These are phyloP conservation scores for Rhizopogon salebrosus DNA, from an alignment of 768 basidiomycete species.

Conservation along the genomic window DNA sequence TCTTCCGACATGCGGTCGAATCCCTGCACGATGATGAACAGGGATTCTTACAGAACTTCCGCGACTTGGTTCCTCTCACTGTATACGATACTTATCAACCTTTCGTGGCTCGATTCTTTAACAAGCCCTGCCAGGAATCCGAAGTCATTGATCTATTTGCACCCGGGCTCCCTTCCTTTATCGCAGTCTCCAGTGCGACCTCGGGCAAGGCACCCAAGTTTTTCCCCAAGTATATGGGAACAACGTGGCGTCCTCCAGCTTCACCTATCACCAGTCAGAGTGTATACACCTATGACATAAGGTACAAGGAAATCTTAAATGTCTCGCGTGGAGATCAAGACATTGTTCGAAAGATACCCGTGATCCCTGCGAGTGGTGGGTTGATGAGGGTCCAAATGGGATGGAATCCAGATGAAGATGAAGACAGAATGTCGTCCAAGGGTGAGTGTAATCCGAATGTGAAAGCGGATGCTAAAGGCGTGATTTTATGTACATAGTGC, in stretches of 20 bases:
- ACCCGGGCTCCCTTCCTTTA: constrained; percentile 10
- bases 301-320: neutral
- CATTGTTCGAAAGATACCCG: constrained; percentile 3
- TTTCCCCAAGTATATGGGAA: constrained; percentile 3
- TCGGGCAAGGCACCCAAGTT: constrained; percentile 9
- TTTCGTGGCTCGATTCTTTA: constrained; percentile 7
- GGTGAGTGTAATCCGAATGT: neutral
- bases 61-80: constrained; percentile 11
- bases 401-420: constrained; percentile 10
- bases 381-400: constrained; percentile 4
- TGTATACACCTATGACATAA: neutral
- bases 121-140: constrained; percentile 6
- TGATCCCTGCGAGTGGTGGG: constrained; percentile 1
- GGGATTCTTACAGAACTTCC: constrained; percentile 5
- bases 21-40: neutral
- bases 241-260: neutral
- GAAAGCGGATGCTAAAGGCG: neutral
- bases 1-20: neutral
- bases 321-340: neutral
- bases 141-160: constrained; percentile 9
- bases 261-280: neutral
- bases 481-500: constrained; percentile 3
- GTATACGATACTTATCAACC: constrained; percentile 10
- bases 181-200: constrained; percentile 11
- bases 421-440: constrained; percentile 2